Base-by-base conservation (phyloP, 2,329 filamentous ascomycete genomes). In the Sordariomycetes sp. region DNA sequence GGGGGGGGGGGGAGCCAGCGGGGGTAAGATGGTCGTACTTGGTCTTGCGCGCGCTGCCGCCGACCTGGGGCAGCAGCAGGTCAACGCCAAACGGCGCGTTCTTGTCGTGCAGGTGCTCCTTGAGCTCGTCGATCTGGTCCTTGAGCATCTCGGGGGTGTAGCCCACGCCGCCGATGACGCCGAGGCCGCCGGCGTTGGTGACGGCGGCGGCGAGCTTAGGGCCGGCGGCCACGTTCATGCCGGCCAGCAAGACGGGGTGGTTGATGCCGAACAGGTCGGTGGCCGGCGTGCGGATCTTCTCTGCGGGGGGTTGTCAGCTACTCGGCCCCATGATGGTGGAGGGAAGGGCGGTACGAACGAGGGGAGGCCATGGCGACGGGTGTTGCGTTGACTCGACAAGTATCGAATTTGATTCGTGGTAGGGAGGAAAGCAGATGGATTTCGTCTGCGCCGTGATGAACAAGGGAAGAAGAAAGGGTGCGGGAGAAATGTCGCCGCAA, bases 251-350 rank as follows among this genome's bases (percentile, higher is more conserved):
- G 69, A 99, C 79, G 59, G 94, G 94, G 76, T 99, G 94, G 72
- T 95, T 89, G 82, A 99, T 97, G 79, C 90, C 89, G 75, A 99
- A 87, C 62, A 97, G 87, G 81, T 97, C 92, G 65, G 94, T 99
- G 67, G 91, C 79, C 64, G 89, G 85, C 57, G 94, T 99, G 68
- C 89, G 89, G 73, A 99, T 86, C 78, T 89, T 80, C 77, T 94
- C 89, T 92, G 72, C 59, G 55, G 53, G 45, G 54, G 52, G 56
- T 39, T 50, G 45, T 50, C 24, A 50, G 45, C 45, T 13, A 20
- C 8, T 12, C 10, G 20, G 6, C 24, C 2, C n/a, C 22, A 6
- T 12, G 28, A 17, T 28, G 12, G 15, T 32, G 4, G 36, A 51
- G 54, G 36, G 35, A 55, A 34, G 17, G 58, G 56, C 55, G 55